Conservation (phyloP, 352 stramenopile genomes). For the Pythium aphanidermatum region DNA sequence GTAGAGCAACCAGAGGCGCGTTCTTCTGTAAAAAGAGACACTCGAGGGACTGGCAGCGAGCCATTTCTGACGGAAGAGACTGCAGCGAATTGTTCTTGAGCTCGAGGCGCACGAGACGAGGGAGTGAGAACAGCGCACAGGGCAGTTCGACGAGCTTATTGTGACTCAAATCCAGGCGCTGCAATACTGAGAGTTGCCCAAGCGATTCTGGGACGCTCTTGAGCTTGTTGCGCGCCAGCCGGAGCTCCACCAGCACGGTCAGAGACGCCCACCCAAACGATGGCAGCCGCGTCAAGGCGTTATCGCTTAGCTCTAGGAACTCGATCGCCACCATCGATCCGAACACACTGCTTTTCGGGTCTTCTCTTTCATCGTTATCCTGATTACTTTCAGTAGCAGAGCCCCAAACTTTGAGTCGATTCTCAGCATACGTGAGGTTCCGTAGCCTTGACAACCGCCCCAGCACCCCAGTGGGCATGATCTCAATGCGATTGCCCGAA, state of each 20-base stretch:
- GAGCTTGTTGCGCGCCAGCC: conserved; percentile 39
- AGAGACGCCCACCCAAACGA: conserved; percentile 24
- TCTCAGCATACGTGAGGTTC: conserved; percentile 38
- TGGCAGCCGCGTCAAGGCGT: conserved; percentile 26
- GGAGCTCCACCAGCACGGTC: conserved; percentile 28
- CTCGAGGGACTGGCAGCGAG: conserved; percentile 22
- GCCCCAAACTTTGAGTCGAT: conserved; percentile 35
- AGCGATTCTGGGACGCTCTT: conserved; percentile 21
- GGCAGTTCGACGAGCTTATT: conserved; percentile 36
- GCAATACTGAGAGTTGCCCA: conserved; percentile 18
- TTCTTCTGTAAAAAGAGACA: conserved; percentile 37
- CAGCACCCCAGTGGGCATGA: conserved; percentile 26
- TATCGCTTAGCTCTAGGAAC: conserved; percentile 49
- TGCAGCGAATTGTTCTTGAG: conserved; percentile 27
- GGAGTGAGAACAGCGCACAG: conserved; percentile 14
- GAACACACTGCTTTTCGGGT: conserved; percentile 20
- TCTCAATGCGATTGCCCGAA: conserved; percentile 38
- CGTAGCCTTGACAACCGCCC: conserved; percentile 14
- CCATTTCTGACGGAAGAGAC: conserved; percentile 26
- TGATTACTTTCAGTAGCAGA: neutral
- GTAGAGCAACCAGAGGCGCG: conserved; percentile 19
- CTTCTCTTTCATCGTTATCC: conserved; percentile 6
- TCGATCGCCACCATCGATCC: conserved; percentile 14
- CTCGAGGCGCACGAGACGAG: conserved; percentile 24
- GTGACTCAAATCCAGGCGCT: conserved; percentile 33